These are phyloP conservation scores for Tetrapyrgos nigripes DNA, from an alignment of 1,284 basidiomycete genomes.

Conservation along the genomic window DNA sequence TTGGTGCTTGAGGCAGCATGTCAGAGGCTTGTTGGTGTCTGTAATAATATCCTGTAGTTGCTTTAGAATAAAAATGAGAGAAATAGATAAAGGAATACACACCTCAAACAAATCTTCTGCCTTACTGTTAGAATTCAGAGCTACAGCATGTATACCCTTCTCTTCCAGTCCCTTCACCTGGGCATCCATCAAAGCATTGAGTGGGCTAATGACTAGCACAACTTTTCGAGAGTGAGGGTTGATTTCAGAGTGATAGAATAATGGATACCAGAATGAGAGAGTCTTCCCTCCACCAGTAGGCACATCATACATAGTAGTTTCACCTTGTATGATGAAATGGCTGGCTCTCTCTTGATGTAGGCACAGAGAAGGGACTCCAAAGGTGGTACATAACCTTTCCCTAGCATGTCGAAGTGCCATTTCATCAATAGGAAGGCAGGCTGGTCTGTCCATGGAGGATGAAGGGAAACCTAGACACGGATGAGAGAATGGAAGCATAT, in stretches of 20 bases:
- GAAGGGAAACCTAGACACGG: no score
- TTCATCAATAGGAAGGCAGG: no score
- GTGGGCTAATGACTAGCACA: conserved; percentile 18
- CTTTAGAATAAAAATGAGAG: background rate
- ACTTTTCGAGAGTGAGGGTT: conserved; percentile 16
- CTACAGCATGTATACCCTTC: conserved; percentile 13
- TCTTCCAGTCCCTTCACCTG: conserved; percentile 12
- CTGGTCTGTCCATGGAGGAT: no score
- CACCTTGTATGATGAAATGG: conserved; percentile 10
- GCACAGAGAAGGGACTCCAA: background rate
- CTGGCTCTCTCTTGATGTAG: conserved; percentile 4
- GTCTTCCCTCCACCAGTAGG: conserved; percentile 24
- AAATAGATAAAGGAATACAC: background rate
- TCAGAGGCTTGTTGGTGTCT: no score
- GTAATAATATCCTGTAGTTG: no score
- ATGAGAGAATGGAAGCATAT: no score
- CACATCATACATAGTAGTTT: conserved; percentile 12
- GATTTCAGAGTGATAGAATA: conserved; percentile 18
- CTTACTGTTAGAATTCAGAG: conserved; percentile 7
- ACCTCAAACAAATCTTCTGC: background rate
- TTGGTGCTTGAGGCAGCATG: no score
- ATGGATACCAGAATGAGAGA: conserved; percentile 17
- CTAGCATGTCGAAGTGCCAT: background rate
- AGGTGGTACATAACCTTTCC: background rate
- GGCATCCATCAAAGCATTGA: conserved; percentile 17